Conservation (phyloP, 2,329 filamentous ascomycete genomes). For the Sclerotinia subarctica region DNA sequence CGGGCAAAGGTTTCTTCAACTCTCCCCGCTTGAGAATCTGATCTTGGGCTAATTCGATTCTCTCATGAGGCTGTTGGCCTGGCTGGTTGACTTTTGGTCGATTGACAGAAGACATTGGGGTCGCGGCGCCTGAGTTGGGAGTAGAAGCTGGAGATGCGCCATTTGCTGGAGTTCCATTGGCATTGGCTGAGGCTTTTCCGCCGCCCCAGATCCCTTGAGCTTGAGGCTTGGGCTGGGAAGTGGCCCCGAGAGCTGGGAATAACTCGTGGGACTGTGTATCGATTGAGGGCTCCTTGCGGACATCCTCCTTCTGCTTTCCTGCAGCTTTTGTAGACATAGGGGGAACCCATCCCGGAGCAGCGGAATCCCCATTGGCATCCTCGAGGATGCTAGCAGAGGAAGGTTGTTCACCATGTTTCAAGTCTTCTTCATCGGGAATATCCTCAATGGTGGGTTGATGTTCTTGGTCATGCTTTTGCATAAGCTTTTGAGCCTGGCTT, state of each 20-base stretch:
- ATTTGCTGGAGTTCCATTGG: slow-evolving; percentile 52
- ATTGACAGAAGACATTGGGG: slow-evolving; percentile 37
- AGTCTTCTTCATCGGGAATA: slow-evolving; percentile 75
- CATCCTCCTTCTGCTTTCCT: slow-evolving; percentile 63
- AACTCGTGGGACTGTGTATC: slow-evolving; percentile 87
- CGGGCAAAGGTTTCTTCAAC: slow-evolving; percentile 78
- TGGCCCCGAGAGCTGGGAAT: slow-evolving; percentile 85
- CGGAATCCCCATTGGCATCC: slow-evolving; percentile 41
- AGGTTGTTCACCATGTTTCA: slow-evolving; percentile 54
- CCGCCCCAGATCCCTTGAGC: slow-evolving; percentile 74
- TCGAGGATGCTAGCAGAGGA: slow-evolving; percentile 41
- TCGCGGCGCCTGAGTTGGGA: slow-evolving; percentile 57
- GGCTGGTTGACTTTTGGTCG: slow-evolving; percentile 61
- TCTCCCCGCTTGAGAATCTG: slow-evolving; percentile 72
- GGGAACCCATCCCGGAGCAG: slow-evolving; percentile 47
- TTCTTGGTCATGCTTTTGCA: slow-evolving; percentile 57
- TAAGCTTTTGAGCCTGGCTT: slow-evolving; percentile 52
- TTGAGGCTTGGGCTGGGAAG: slow-evolving; percentile 57
- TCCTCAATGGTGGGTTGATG: slow-evolving; percentile 74
- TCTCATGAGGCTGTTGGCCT: slow-evolving; percentile 44
- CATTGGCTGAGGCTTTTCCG: slow-evolving; percentile 54
- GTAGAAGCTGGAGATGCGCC: slow-evolving; percentile 49
- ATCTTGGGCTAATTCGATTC: slow-evolving; percentile 53
- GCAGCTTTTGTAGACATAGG: slow-evolving; percentile 60
- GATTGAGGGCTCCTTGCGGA: slow-evolving; percentile 46